Evolutionary conservation across 345 rosid species (phyloP), one percentile per base, ranked within the genome.

Genomic region (Lenwebbia sp.): DNA sequence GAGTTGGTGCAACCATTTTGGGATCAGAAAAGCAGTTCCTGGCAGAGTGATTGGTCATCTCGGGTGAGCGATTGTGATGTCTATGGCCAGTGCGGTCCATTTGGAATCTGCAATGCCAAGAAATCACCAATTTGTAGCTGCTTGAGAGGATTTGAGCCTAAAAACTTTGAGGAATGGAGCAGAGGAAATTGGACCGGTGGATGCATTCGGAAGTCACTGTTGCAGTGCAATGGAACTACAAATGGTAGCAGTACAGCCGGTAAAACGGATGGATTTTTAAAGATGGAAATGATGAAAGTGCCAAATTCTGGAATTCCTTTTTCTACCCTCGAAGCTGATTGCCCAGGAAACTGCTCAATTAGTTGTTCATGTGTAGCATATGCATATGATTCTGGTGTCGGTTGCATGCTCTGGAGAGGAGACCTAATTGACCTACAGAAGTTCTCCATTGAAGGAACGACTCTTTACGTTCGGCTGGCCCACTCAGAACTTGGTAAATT

Each of bases 351-450:
- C 22, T 91, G 92, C 85, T 28, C 74, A 52, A 85, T 40, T 21
- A 91, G 87, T 65, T 91, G 92, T 55, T 88, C 90, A 1, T 88
- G 91, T 22, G 10, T 84, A 13, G 91, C 90, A 33, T 88, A 90
- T 81, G 86, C 90, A 25, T 81, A 83, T 84, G 58, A 86, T 55
- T 15, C 81, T 22, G 91, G 87, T 6, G 30, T 86, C 53, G 88
- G 91, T 21, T 90, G 90, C 62, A 62, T 88, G 85, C 56, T 54
- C 54, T 88, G 90, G 91, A 83, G n/a, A 3, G 58, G 22, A 49
- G 78, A 41, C 54, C 81, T 90, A 70, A 60, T 85, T 0, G 89
- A 89, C 10, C 40, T 90, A 13, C 86, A 23, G 30, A 83, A 85
- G 37, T 62, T 85, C 53, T 54, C 88, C 13, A 12, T 2, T 33